These are phyloP conservation scores for Phytopythium vexans DNA, from an alignment of 352 stramenopile genomes.

Conservation along the genomic window DNA sequence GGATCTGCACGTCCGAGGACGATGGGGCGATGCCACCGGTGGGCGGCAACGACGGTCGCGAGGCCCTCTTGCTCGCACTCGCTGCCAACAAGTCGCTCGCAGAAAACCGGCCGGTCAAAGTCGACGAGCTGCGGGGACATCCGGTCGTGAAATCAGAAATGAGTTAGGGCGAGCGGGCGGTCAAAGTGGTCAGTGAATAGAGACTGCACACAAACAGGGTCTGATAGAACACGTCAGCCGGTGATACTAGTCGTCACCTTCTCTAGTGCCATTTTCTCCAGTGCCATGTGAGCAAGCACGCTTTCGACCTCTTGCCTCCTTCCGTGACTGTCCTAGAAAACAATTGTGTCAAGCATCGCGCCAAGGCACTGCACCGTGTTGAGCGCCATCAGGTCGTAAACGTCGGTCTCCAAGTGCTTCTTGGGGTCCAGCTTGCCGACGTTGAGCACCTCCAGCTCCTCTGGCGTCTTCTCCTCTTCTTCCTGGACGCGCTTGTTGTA, in stretches of 20 bases:
- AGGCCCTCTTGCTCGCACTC: conserved; percentile 64
- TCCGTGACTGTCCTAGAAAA: conserved; percentile 87
- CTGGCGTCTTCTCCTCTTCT: conserved; percentile 95
- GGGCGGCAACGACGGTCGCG: conserved; percentile 49
- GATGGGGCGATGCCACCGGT: conserved; percentile 36
- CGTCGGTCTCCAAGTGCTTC: conserved; percentile 92
- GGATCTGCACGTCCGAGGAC: conserved; percentile 38
- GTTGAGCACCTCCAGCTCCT: conserved; percentile 97
- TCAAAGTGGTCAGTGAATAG: conserved; percentile 4
- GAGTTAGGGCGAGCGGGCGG: neutral
- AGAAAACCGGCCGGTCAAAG: conserved; percentile 67
- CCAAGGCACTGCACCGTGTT: conserved; percentile 99
- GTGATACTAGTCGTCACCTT: too few relatives aligned
- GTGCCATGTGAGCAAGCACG: conserved; percentile 8
- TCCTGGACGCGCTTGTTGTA: conserved; percentile 97
- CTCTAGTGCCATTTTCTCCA: too few relatives aligned
- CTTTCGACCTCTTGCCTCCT: conserved; percentile 10
- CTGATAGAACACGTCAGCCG: neutral
- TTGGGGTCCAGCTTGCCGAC: conserved; percentile 97
- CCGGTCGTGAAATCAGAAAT: conserved; percentile 1
- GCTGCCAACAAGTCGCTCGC: conserved; percentile 62
- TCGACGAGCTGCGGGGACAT: conserved; percentile 38
- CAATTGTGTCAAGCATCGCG: conserved; percentile 98
- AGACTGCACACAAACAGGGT: neutral
- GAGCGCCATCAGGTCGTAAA: conserved; percentile 96